Percentiles rank a stretch among this genome's conserved stretches.
Evolutionary conservation across 2,329 filamentous ascomycete species (phyloP).

Genomic region (Chaetomium olivaceum): DNA sequence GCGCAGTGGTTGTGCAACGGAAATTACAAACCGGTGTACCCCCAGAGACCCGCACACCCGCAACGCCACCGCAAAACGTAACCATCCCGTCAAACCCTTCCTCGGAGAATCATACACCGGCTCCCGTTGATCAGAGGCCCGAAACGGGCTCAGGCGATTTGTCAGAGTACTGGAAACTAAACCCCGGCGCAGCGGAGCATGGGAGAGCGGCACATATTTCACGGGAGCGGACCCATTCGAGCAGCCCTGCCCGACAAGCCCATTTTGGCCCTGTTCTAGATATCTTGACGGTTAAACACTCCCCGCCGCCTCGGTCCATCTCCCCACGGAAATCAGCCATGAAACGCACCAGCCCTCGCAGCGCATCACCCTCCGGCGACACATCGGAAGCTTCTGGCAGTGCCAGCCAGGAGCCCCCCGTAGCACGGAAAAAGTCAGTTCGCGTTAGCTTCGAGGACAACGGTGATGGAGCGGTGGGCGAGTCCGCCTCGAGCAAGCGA

Average conservation of each 20-base stretch:
- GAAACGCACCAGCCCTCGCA: slow-evolving; percentile 62
- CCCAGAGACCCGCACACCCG: not conserved
- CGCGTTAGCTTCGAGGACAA: slow-evolving; percentile 80
- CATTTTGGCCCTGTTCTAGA: slow-evolving; percentile 64
- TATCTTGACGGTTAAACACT: slow-evolving; percentile 60
- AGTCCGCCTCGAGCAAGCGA: slow-evolving; percentile 44
- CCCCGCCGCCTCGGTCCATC: slow-evolving; percentile 68
- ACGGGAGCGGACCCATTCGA: slow-evolving; percentile 47
- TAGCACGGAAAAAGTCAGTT: slow-evolving; percentile 61
- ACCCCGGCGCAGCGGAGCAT: slow-evolving; percentile 13
- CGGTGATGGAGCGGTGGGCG: slow-evolving; percentile 55
- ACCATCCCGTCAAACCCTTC: not conserved
- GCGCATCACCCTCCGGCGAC: slow-evolving; percentile 53
- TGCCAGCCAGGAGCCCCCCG: slow-evolving; percentile 40
- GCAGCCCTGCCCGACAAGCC: slow-evolving; percentile 67
- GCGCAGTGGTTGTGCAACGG: slow-evolving; percentile 41
- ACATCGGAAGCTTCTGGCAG: slow-evolving; percentile 47
- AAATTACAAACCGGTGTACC: slow-evolving; percentile 28
- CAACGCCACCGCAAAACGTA: not conserved
- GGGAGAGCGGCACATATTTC: slow-evolving; percentile 21
- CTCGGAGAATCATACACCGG: not conserved
- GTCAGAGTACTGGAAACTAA: slow-evolving; percentile 17
- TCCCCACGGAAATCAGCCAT: slow-evolving; percentile 78
- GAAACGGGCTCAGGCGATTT: slow-evolving; percentile 7
- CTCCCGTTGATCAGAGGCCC: not conserved